Conservation (phyloP, 2,329 filamentous ascomycete genomes). For the Myriosclerotinia curreyana region DNA sequence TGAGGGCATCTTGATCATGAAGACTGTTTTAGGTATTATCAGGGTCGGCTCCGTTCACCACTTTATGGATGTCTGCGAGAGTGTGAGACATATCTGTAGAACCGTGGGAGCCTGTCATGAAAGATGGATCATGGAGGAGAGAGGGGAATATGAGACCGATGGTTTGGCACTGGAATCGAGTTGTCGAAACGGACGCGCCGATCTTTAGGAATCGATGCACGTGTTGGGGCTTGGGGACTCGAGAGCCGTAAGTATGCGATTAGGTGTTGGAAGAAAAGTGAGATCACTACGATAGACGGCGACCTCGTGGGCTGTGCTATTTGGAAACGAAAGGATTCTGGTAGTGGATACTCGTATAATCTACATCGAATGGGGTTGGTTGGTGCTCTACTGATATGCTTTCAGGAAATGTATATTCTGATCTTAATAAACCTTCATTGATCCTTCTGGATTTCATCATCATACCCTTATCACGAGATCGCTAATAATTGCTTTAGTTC, state of each 20-base stretch:
- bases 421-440: not conserved
- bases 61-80: not conserved
- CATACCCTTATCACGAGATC: not conserved
- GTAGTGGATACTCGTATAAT: not conserved
- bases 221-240: not conserved
- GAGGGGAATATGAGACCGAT: not conserved
- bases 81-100: not conserved
- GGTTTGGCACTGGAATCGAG: not conserved
- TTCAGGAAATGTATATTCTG: constrained; percentile 4
- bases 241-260: not conserved
- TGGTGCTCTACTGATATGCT: not conserved
- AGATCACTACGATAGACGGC: not conserved
- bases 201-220: not conserved
- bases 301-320: not conserved
- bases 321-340: not conserved
- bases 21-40: not conserved
- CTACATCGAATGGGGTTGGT: not conserved
- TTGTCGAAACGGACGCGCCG: not conserved
- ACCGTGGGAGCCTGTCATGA: not conserved
- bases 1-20: not conserved
- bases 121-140: not conserved
- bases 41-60: not conserved
- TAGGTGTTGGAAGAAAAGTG: not conserved
- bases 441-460: not conserved
- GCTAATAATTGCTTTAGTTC: not conserved